These are phyloP conservation scores for Lactifluus subvellereus DNA, from an alignment of 768 basidiomycete genomes.

Conservation along the genomic window DNA sequence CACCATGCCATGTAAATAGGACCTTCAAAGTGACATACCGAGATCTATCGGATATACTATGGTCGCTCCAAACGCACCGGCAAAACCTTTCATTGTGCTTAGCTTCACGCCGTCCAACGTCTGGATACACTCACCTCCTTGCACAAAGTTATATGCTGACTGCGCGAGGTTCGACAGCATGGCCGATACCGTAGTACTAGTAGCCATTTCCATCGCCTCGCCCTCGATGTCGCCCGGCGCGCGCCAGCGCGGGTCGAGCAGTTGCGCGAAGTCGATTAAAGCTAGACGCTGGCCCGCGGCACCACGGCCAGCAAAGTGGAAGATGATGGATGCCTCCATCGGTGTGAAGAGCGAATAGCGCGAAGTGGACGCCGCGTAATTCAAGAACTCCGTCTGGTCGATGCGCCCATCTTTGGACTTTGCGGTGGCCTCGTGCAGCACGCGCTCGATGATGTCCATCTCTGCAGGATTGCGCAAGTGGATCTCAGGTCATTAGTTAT, in stretches of 20 bases:
- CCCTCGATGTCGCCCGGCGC: constrained; percentile 52
- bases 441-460: constrained; percentile 95
- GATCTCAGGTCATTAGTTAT: constrained; percentile 3
- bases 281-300: constrained; percentile 63
- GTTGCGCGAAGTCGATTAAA: constrained; percentile 84
- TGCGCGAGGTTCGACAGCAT: constrained; percentile 53
- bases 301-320: constrained; percentile 93
- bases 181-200: constrained; percentile 33
- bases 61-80: constrained; percentile 94
- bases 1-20: background rate
- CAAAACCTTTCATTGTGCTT: constrained; percentile 53
- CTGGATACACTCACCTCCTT: constrained; percentile 58
- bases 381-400: constrained; percentile 91
- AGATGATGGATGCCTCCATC: constrained; percentile 97
- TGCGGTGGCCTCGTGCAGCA: constrained; percentile 84
- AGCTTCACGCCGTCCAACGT: background rate
- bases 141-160: constrained; percentile 80
- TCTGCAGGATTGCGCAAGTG: constrained; percentile 38
- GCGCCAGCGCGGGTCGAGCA: constrained; percentile 87
- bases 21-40: constrained; percentile 44
- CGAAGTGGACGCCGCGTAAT: constrained; percentile 78
- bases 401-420: constrained; percentile 95
- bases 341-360: constrained; percentile 95
- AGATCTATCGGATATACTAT: constrained; percentile 96
- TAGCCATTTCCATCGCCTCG: constrained; percentile 30